A percentile compares a stretch with the other conserved stretches of the same genome.
Conservation (phyloP, 1,139 yeast species). For the Debaryomyces singareniensis region DNA sequence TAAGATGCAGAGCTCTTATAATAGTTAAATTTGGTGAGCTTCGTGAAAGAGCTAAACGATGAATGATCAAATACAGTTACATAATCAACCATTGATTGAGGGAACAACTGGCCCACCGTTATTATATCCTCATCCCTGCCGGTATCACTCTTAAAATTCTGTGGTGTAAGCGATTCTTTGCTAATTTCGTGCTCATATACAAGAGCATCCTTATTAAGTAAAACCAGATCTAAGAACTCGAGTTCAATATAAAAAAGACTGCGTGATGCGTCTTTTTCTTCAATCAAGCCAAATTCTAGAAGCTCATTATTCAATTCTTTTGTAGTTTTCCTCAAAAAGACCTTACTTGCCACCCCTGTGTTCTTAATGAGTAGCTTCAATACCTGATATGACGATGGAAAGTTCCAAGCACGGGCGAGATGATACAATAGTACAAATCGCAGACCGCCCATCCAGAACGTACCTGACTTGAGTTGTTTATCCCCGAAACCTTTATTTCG, state of each 20-base stretch:
- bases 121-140: constrained; percentile 12
- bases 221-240: constrained; percentile 12
- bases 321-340: constrained; percentile 15
- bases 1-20: constrained; percentile 18
- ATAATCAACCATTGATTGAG: constrained; percentile 30
- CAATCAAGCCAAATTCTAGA: constrained; percentile 15
- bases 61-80: constrained; percentile 27
- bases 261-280: constrained; percentile 11
- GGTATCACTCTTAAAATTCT: too few species aligned
- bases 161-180: constrained; percentile 2
- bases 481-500: too few species aligned
- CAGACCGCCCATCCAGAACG: too few species aligned
- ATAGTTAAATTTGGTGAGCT: constrained; percentile 29
- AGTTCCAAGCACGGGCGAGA: constrained; percentile 24
- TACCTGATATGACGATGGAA: constrained; percentile 40
- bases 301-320: constrained; percentile 18
- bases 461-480: too few species aligned
- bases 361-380: constrained; percentile 20
- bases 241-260: constrained; percentile 25
- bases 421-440: neutral
- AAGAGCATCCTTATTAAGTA: constrained; percentile 15
- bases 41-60: constrained; percentile 30
- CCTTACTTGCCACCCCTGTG: constrained; percentile 14
- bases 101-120: constrained; percentile 35
- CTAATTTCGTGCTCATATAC: constrained; percentile 4